Percentiles rank a stretch among this genome's conserved stretches.
These are phyloP conservation scores for Porpolomopsis calyptriformis DNA, from an alignment of 768 basidiomycete genomes.

Conservation along the genomic window DNA sequence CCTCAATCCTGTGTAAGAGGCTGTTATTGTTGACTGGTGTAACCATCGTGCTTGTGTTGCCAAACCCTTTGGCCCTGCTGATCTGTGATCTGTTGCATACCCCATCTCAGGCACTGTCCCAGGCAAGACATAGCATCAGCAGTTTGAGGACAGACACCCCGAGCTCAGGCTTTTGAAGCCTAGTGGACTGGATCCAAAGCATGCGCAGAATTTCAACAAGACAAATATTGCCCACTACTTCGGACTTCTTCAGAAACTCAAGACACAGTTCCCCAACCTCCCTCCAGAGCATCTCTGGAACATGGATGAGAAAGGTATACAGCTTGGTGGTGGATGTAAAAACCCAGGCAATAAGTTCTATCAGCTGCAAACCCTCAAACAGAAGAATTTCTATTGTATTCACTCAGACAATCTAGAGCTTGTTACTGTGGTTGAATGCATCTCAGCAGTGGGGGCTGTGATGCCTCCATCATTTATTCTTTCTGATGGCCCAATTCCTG, in stretches of 20 bases:
- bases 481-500: slow-evolving; percentile 15
- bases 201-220: slow-evolving; percentile 20
- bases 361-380: neutral
- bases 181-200: slow-evolving; percentile 21
- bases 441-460: slow-evolving; percentile 31
- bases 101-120: slow-evolving; percentile 4
- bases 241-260: slow-evolving; percentile 3
- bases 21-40: slow-evolving; percentile 11
- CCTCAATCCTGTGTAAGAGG: slow-evolving; percentile 6
- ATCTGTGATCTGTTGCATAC: neutral
- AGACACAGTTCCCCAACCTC: slow-evolving; percentile 11
- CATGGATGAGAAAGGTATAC: slow-evolving; percentile 23
- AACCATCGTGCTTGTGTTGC: slow-evolving; percentile 5
- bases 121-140: slow-evolving; percentile 7
- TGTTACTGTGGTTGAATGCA: slow-evolving; percentile 36
- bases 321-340: slow-evolving; percentile 10
- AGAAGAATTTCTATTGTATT: slow-evolving; percentile 12
- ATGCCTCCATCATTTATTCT: slow-evolving; percentile 30
- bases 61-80: slow-evolving; percentile 1
- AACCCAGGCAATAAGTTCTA: neutral
- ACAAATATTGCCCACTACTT: slow-evolving; percentile 9
- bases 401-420: slow-evolving; percentile 28
- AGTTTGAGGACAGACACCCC: slow-evolving; percentile 11
- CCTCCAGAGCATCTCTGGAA: slow-evolving; percentile 19
- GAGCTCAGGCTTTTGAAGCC: slow-evolving; percentile 15